A percentile compares a stretch with the other conserved stretches of the same genome.
Evolutionary conservation across 192 early-diverging fungal genomes (phyloP).

Genomic region (Chytriomyces sp.): DNA sequence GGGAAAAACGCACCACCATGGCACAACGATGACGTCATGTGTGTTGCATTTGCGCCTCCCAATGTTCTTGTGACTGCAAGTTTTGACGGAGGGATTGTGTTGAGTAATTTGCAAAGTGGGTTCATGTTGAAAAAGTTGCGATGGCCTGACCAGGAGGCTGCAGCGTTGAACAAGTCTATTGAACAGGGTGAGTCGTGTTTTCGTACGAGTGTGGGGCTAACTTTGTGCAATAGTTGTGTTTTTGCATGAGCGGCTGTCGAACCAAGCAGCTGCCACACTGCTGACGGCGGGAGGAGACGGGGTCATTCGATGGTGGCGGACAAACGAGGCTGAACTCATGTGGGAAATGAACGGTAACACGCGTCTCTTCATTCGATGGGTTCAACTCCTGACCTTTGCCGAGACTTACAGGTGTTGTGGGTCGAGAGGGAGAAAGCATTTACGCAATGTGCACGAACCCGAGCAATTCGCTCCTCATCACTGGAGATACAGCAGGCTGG

Average conservation of each 20-base stretch:
- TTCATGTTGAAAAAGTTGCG: conserved; percentile 45
- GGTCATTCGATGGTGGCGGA: conserved; percentile 57
- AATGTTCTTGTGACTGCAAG: conserved; percentile 51
- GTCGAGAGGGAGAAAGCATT: conserved; percentile 39
- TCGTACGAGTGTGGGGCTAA: neutral
- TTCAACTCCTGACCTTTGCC: neutral
- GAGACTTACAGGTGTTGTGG: conserved; percentile 2
- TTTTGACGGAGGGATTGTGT: conserved; percentile 58
- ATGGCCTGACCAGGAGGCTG: conserved; percentile 35
- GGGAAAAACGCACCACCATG: conserved; percentile 22
- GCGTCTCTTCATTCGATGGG: neutral
- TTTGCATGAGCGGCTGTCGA: conserved; percentile 29
- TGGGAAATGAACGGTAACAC: conserved; percentile 38
- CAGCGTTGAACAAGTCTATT: conserved; percentile 40
- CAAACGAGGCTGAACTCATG: conserved; percentile 36
- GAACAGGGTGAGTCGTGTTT: conserved; percentile 45
- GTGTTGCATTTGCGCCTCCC: conserved; percentile 55
- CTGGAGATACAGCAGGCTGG: conserved; percentile 46
- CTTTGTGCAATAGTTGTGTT: conserved; percentile 46
- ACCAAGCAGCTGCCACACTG: conserved; percentile 37
- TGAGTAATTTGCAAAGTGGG: conserved; percentile 48
- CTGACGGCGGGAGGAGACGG: conserved; percentile 58
- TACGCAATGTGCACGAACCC: conserved; percentile 42
- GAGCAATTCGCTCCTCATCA: conserved; percentile 43
- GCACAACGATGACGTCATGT: conserved; percentile 60